Evolutionary conservation across 139 green algal genomes (phyloP).

Genomic region (Micractinium conductrix): DNA sequence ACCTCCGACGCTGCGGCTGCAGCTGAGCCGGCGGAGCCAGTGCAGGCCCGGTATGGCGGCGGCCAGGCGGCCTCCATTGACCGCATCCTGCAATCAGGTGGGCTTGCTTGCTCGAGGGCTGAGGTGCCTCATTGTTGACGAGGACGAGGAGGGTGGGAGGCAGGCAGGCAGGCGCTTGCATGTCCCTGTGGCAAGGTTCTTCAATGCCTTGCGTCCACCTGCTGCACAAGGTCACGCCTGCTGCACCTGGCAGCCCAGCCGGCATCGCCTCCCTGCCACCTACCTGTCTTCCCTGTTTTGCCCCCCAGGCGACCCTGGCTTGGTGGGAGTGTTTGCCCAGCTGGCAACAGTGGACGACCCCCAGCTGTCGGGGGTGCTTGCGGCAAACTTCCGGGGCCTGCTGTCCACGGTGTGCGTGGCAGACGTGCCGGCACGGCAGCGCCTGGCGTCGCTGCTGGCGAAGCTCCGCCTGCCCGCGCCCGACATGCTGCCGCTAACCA

Average conservation of each 20-base stretch:
- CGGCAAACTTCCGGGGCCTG: conserved; percentile 32
- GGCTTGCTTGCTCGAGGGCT: background rate
- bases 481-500: conserved; percentile 18
- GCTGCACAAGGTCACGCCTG: too few species aligned
- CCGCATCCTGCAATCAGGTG: conserved; percentile 27
- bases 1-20: background rate
- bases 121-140: background rate
- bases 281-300: background rate
- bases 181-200: too few species aligned
- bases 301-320: conserved; percentile 20
- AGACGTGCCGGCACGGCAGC: conserved; percentile 10
- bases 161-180: background rate
- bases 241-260: background rate
- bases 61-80: conserved; percentile 25
- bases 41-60: conserved; percentile 37
- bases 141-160: background rate
- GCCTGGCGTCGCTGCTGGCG: conserved; percentile 46
- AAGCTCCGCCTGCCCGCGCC: conserved; percentile 25
- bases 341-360: conserved; percentile 68
- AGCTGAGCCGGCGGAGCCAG: conserved; percentile 21
- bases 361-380: conserved; percentile 51
- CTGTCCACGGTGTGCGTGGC: conserved; percentile 43
- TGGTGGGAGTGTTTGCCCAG: conserved; percentile 73
- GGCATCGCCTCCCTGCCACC: background rate
- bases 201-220: too few species aligned